Evolutionary conservation across 2,329 filamentous ascomycete genomes (phyloP), one percentile per base, ranked within the genome.

Genomic region (Trichoderma koningii): DNA sequence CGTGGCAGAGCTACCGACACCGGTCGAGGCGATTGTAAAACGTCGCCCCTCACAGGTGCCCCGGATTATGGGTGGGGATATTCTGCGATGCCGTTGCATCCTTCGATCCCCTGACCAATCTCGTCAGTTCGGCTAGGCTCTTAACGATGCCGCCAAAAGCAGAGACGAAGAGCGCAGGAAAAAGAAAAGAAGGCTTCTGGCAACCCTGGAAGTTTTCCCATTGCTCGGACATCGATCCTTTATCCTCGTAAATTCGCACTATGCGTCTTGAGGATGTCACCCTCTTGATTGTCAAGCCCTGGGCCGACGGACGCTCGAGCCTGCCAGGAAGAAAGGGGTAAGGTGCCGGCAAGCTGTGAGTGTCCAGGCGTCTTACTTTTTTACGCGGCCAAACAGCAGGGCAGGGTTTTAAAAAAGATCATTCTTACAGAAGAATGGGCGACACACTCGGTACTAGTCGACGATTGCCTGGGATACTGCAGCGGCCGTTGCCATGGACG

Each of bases 361-460:
- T 30, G 38, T 38, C 47, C 38, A 30, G 47, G 38, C 59, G 23
- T 34, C 38, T 9, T 41, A 26, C 26, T 7, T 19, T 38, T 42
- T 26, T 45, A 47, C 57, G 19, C 57, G 34, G 48, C 23, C 42
- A 21, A 28, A 42, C n/a, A 34, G n/a, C 59, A 21, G 48, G 59
- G 48, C 59, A 55, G 59, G 48, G 48, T 47, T 38, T 47, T 38
- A 47, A 38, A 48, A 59, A 45, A 62, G 48, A 55, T 38, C 23
- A 26, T 47, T 26, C 48, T 47, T 19, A 55, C 45, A 53, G 14
- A 34, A 50, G 23, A 52, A 7, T 42, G 44, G 23, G 23, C n/a
- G n/a, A 34, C 26, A 53, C 19, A 6, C 15, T n/a, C 9, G 45
- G 21, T 23, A 44, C 21, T 4, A 42, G 12, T 42, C 12, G n/a